A percentile compares a stretch with the other conserved stretches of the same genome.
Evolutionary conservation across 2,329 filamentous ascomycete genomes (phyloP).

Genomic region (Diaporthe velutina): DNA sequence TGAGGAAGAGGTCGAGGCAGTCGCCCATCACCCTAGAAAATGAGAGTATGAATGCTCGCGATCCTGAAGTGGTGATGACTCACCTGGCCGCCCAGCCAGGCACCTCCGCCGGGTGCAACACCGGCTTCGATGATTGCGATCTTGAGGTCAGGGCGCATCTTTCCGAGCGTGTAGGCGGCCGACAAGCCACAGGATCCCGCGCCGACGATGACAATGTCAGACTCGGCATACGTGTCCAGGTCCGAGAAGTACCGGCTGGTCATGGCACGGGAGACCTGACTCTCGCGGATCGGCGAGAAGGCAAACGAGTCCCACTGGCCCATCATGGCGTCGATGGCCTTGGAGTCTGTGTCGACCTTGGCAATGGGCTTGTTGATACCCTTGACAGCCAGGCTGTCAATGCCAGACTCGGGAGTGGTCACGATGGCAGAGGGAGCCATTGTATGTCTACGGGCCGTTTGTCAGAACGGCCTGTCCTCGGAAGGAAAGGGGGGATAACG

Average conservation of each 20-base stretch:
- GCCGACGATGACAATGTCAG: conserved; percentile 93
- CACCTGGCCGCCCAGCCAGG: conserved; percentile 87
- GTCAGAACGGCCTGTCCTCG: conserved; percentile 55
- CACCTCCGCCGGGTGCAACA: conserved; percentile 88
- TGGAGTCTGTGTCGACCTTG: conserved; percentile 55
- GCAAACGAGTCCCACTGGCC: conserved; percentile 85
- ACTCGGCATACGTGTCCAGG: conserved; percentile 89
- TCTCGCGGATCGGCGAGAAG: conserved; percentile 91
- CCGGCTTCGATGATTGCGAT: conserved; percentile 92
- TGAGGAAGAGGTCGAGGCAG: background rate
- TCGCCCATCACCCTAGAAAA: background rate
- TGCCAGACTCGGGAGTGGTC: conserved; percentile 62
- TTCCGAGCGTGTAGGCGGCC: conserved; percentile 86
- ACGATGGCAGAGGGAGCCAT: conserved; percentile 84
- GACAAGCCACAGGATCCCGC: conserved; percentile 90
- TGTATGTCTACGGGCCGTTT: conserved; percentile 50
- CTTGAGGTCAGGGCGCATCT: conserved; percentile 87
- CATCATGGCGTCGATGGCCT: conserved; percentile 74
- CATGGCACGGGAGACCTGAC: conserved; percentile 93
- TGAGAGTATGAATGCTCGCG: background rate
- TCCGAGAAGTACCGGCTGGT: conserved; percentile 93
- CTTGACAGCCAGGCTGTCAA: conserved; percentile 40
- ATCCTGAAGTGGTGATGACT: background rate
- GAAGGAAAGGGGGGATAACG: conserved; percentile 63
- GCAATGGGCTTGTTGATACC: conserved; percentile 56